A percentile compares a stretch with the other conserved stretches of the same genome.
These are phyloP conservation scores for Acanthamoeba royreba DNA, from an alignment of 208 protist genomes.

Conservation along the genomic window DNA sequence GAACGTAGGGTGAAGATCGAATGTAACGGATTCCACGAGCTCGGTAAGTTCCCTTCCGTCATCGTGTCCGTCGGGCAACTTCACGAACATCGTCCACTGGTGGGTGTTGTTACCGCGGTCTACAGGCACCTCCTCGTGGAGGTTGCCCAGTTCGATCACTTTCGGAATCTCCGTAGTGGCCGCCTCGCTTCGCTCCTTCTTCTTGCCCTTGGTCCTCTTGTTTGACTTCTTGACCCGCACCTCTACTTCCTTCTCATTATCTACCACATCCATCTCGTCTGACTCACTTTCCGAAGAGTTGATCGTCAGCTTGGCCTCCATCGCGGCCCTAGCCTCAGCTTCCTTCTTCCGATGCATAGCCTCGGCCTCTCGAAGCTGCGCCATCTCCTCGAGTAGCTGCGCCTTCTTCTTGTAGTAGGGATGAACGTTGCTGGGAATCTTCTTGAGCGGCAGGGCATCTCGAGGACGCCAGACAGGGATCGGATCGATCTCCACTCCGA, in stretches of 20 bases:
- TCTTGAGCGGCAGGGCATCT: slow-evolving; percentile 31
- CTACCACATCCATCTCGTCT: not conserved
- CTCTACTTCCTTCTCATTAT: not conserved
- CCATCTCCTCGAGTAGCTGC: slow-evolving; percentile 10
- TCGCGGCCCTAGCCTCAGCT: not conserved
- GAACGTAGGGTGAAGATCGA: slow-evolving; percentile 38
- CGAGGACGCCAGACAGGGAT: slow-evolving; percentile 23
- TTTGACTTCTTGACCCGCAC: not conserved
- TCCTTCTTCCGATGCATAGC: not conserved
- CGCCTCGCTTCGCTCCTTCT: not conserved
- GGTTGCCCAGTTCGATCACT: not conserved
- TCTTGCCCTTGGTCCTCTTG: not conserved
- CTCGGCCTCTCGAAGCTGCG: not conserved
- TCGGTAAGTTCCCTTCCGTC: not conserved
- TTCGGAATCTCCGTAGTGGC: not conserved
- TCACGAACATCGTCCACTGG: slow-evolving; percentile 35
- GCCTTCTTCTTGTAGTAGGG: not conserved
- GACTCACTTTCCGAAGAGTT: too few species aligned
- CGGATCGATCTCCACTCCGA: slow-evolving; percentile 24
- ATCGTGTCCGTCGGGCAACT: not conserved
- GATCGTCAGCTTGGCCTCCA: not conserved
- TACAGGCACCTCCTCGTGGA: not conserved
- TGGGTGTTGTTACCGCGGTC: not conserved
- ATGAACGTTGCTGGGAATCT: slow-evolving; percentile 14
- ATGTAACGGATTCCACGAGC: not conserved